Evolutionary conservation across 306 rosid species (phyloP).

Genomic region (Oemleria cerasiformis): DNA sequence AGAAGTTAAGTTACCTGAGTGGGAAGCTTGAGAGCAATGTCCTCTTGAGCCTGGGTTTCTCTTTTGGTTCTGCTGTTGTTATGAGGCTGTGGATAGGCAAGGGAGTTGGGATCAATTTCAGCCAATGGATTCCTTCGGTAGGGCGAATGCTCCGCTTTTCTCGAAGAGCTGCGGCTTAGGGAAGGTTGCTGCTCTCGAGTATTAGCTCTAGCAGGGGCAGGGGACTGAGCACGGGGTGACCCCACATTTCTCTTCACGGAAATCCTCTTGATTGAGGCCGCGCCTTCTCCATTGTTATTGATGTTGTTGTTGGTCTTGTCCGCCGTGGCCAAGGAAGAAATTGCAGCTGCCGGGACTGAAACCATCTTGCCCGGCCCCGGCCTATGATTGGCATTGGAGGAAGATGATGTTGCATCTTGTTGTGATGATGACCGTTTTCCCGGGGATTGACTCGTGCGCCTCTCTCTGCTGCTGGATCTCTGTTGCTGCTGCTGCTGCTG

Average conservation of each 20-base stretch:
- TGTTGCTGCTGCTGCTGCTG: conserved; percentile 55
- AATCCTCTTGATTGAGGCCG: conserved; percentile 50
- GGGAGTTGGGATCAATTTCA: conserved; percentile 72
- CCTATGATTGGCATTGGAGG: conserved; percentile 28
- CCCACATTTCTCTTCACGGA: conserved; percentile 73
- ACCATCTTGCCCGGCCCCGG: conserved; percentile 94
- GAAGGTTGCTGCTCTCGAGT: conserved; percentile 51
- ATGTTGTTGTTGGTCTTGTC: conserved; percentile 64
- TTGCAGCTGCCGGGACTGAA: conserved; percentile 88
- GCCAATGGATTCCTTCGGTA: conserved; percentile 76
- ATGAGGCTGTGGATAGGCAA: conserved; percentile 44
- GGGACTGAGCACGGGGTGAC: conserved; percentile 73
- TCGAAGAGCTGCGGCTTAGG: conserved; percentile 74
- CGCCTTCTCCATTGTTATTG: conserved; percentile 32
- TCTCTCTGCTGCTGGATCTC: conserved; percentile 69
- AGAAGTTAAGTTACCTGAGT: conserved; percentile 44
- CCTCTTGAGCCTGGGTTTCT: conserved; percentile 43
- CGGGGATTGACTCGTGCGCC: conserved; percentile 87
- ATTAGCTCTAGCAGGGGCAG: conserved; percentile 63
- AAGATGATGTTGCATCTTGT: neutral
- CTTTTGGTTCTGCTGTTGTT: conserved; percentile 45
- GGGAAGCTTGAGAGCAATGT: conserved; percentile 13
- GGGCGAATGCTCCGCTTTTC: conserved; percentile 90
- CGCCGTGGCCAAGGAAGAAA: conserved; percentile 59
- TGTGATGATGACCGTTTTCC: conserved; percentile 50